These are phyloP conservation scores for Sarcocystis neurona DNA, from an alignment of 169 alveolate species.

Conservation along the genomic window DNA sequence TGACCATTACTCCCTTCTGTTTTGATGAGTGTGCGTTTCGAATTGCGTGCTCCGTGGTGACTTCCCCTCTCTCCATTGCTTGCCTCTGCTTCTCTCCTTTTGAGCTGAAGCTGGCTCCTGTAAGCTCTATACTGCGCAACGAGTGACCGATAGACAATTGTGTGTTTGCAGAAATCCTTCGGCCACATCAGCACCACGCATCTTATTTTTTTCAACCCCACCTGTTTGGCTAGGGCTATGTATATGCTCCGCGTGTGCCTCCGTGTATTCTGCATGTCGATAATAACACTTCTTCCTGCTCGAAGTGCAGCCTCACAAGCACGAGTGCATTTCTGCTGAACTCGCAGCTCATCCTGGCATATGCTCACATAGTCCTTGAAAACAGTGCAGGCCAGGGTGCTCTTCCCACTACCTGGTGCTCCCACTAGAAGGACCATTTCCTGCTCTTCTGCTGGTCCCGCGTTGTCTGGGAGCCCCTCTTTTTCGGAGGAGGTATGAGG, in stretches of 20 bases:
- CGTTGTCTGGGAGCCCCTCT: no score
- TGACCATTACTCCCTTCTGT: no score
- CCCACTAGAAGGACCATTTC: slow-evolving; percentile 60
- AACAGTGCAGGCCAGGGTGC: slow-evolving; percentile 43
- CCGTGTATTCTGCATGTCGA: slow-evolving; percentile 60
- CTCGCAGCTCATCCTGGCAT: slow-evolving; percentile 64
- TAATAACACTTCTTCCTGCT: slow-evolving; percentile 44
- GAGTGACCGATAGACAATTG: slow-evolving; percentile 39
- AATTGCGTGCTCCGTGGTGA: no score
- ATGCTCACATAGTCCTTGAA: slow-evolving; percentile 34
- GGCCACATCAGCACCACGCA: slow-evolving; percentile 61
- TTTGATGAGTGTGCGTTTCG: no score
- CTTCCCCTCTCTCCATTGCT: neutral
- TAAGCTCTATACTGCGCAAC: slow-evolving; percentile 22
- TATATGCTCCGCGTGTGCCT: slow-evolving; percentile 42
- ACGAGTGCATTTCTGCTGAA: slow-evolving; percentile 43
- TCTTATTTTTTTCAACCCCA: neutral
- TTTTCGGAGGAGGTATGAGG: no score
- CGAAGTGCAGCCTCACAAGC: slow-evolving; percentile 44
- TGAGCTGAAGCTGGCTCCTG: no score
- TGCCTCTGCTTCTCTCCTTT: no score
- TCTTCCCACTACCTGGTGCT: slow-evolving; percentile 67
- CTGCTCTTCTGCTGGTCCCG: neutral
- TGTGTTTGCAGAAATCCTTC: slow-evolving; percentile 53
- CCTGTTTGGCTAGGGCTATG: slow-evolving; percentile 50